phyloP scores from a whole-genome alignment of 169 alveolate genomes.

The Plasmodium chabaudi region DNA sequence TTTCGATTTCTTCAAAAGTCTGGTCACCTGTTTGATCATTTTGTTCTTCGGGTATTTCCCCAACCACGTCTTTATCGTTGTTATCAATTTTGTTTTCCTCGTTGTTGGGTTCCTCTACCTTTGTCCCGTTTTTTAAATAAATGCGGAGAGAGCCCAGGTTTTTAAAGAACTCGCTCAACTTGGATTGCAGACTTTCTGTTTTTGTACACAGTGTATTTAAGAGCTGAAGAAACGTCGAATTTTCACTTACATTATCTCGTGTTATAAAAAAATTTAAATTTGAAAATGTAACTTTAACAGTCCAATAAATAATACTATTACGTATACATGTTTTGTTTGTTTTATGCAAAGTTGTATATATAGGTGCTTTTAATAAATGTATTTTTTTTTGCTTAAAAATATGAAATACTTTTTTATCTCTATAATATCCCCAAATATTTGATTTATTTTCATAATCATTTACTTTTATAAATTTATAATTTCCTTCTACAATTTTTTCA shows the following conservation, averaged over 20 bases:
- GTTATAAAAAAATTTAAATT: slow-evolving; percentile 3
- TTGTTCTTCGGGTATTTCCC: neutral
- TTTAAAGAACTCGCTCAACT: neutral
- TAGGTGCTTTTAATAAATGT: slow-evolving; percentile 46
- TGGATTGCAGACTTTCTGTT: slow-evolving; percentile 2
- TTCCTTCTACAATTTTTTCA: slow-evolving; percentile 28
- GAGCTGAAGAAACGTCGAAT: slow-evolving; percentile 13
- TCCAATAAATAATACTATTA: slow-evolving; percentile 18
- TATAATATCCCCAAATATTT: slow-evolving; percentile 11
- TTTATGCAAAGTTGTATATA: slow-evolving; percentile 34
- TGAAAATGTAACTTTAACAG: slow-evolving; percentile 18
- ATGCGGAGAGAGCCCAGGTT: slow-evolving; percentile 11
- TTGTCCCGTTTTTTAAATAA: neutral
- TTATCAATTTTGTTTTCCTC: neutral
- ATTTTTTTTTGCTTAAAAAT: slow-evolving; percentile 33
- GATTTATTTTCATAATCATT: slow-evolving; percentile 29
- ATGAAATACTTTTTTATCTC: slow-evolving; percentile 6
- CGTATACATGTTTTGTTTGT: slow-evolving; percentile 18
- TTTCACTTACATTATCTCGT: slow-evolving; percentile 12
- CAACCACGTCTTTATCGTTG: neutral
- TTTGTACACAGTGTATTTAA: neutral
- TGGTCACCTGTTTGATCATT: neutral
- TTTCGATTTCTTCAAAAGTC: too few relatives aligned
- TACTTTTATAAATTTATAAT: slow-evolving; percentile 19
- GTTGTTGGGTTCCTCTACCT: neutral